Conservation (phyloP, 2,329 filamentous ascomycete species). For the Onygena corvina region DNA sequence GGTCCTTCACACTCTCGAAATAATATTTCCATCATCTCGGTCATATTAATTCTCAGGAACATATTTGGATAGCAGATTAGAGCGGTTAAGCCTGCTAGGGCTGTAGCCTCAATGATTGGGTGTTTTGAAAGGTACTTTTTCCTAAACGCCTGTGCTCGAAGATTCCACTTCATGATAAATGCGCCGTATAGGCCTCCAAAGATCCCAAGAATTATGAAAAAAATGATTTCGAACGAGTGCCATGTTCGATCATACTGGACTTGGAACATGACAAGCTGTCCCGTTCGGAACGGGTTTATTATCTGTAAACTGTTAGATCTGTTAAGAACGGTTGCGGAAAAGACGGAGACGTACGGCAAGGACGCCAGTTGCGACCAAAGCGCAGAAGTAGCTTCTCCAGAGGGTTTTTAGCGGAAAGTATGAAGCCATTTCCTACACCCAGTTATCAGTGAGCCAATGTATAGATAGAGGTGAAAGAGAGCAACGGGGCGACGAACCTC, state of each 20-base stretch:
- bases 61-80: conserved; percentile 94
- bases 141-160: conserved; percentile 78
- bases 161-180: conserved; percentile 95
- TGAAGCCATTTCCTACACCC: conserved; percentile 68
- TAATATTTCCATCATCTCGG: conserved; percentile 96
- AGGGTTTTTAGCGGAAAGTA: conserved; percentile 95
- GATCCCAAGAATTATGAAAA: conserved; percentile 80
- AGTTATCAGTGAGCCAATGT: conserved; percentile 15
- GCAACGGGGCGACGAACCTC: conserved; percentile 40
- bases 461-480: not conserved
- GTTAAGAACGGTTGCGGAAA: not conserved
- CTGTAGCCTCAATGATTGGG: conserved; percentile 72
- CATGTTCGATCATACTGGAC: conserved; percentile 90
- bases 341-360: conserved; percentile 46
- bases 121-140: conserved; percentile 83
- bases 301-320: conserved; percentile 36
- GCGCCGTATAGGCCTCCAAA: conserved; percentile 94
- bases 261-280: conserved; percentile 98
- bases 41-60: conserved; percentile 95
- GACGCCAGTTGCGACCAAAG: conserved; percentile 83
- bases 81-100: conserved; percentile 72
- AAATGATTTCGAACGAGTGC: conserved; percentile 94
- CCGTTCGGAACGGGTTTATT: conserved; percentile 96
- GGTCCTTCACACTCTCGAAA: conserved; percentile 86
- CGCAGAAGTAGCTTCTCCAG: conserved; percentile 97